A percentile compares a stretch with the other conserved stretches of the same genome.
Evolutionary conservation across 495 filamentous ascomycete species (phyloP).

Genomic region (Aspergillus cavernicola): DNA sequence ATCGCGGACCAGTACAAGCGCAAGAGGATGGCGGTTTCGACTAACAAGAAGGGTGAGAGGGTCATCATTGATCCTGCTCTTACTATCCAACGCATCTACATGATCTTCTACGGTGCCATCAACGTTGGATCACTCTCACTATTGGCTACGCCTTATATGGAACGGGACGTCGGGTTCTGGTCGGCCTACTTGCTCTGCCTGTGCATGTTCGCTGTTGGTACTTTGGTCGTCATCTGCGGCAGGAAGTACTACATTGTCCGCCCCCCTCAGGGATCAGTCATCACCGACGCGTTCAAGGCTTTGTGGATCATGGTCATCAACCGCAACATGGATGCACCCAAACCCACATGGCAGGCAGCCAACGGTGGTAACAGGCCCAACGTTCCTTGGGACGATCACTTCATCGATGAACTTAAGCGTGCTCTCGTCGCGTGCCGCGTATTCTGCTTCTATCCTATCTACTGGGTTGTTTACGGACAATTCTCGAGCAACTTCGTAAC

Average conservation of each 20-base stretch:
- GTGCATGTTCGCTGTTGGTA: slow-evolving; percentile 55
- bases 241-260: slow-evolving; percentile 58
- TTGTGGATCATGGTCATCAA: slow-evolving; percentile 55
- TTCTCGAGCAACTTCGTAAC: slow-evolving; percentile 58
- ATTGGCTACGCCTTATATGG: slow-evolving; percentile 63
- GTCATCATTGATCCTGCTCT: slow-evolving; percentile 73
- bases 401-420: slow-evolving; percentile 60
- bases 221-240: slow-evolving; percentile 49
- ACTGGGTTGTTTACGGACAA: slow-evolving; percentile 60
- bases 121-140: slow-evolving; percentile 70
- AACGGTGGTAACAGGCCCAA: slow-evolving; percentile 32
- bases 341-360: slow-evolving; percentile 54
- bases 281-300: slow-evolving; percentile 58
- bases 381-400: slow-evolving; percentile 57
- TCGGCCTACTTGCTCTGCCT: slow-evolving; percentile 68
- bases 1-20: slow-evolving; percentile 74
- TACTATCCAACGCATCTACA: slow-evolving; percentile 71
- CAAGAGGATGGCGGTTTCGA: slow-evolving; percentile 53
- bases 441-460: slow-evolving; percentile 57
- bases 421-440: slow-evolving; percentile 58
- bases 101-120: slow-evolving; percentile 72
- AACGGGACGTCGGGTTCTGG: slow-evolving; percentile 68
- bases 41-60: slow-evolving; percentile 60
- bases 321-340: slow-evolving; percentile 56
- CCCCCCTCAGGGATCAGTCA: slow-evolving; percentile 60